A percentile compares a stretch with the other conserved stretches of the same genome.
Conservation (phyloP, 192 early-diverging fungal species). For the Martensiomyces pterosporus region DNA sequence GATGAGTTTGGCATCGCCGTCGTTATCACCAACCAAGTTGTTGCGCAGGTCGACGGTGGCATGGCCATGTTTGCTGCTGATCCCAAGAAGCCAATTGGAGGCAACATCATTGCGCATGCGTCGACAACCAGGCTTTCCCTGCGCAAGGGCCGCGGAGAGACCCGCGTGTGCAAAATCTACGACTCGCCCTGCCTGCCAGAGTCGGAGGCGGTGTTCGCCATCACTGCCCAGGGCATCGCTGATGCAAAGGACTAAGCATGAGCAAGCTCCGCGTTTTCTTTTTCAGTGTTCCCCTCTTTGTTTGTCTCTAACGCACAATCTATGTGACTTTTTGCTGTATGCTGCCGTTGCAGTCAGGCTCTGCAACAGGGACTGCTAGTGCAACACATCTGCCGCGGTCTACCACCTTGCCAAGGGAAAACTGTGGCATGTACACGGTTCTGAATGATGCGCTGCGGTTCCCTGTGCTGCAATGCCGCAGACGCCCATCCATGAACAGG, state of each 20-base stretch:
- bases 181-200: constrained; percentile 95
- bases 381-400: constrained; percentile 1
- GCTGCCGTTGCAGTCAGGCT: too few species aligned
- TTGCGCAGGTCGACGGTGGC: constrained; percentile 87
- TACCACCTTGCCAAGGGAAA: constrained; percentile 14
- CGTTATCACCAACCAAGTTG: constrained; percentile 97
- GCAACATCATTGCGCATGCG: constrained; percentile 98
- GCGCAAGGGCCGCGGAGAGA: constrained; percentile 88
- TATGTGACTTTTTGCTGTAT: too few species aligned
- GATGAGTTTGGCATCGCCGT: constrained; percentile 98
- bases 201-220: constrained; percentile 88
- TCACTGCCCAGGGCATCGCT: constrained; percentile 81
- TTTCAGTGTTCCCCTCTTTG: not conserved
- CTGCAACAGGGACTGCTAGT: constrained; percentile 30
- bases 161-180: constrained; percentile 93
- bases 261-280: constrained; percentile 3
- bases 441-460: constrained; percentile 15
- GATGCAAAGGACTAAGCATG: constrained; percentile 71
- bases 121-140: constrained; percentile 92
- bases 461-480: constrained; percentile 37
- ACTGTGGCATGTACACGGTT: constrained; percentile 43
- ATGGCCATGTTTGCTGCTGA: constrained; percentile 85
- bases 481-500: constrained; percentile 43
- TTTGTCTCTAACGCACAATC: too few species aligned
- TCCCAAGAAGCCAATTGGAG: constrained; percentile 95